These are phyloP conservation scores for Diaporthe caulivora DNA, from an alignment of 2,329 filamentous ascomycete genomes.

Conservation along the genomic window DNA sequence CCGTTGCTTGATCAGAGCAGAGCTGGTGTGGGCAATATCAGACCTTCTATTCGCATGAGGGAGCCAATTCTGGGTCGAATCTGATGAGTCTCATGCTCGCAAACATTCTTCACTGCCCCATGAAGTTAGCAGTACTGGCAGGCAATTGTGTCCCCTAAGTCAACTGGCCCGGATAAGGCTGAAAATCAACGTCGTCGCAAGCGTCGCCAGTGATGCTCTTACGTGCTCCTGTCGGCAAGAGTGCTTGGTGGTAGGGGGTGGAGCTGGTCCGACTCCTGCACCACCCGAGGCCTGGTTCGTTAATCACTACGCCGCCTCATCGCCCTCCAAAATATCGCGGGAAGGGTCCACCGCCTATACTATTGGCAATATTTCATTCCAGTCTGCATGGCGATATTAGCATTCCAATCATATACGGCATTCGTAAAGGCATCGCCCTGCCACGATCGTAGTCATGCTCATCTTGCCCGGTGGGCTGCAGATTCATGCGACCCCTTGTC, in stretches of 20 bases:
- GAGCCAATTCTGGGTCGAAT: neutral
- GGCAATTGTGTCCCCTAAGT: neutral
- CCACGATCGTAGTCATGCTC: conserved; percentile 33
- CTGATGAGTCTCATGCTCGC: neutral
- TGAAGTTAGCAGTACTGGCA: neutral
- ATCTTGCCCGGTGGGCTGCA: conserved; percentile 38
- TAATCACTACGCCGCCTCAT: conserved; percentile 8
- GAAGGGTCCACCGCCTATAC: conserved; percentile 13
- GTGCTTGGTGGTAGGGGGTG: neutral
- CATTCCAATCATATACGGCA: conserved; percentile 11
- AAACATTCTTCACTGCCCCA: neutral
- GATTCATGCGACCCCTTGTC: conserved; percentile 40
- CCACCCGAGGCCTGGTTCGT: conserved; percentile 16
- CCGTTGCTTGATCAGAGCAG: conserved; percentile 7
- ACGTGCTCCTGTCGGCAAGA: neutral
- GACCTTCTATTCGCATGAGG: conserved; percentile 14
- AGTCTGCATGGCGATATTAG: conserved; percentile 17
- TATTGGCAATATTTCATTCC: conserved; percentile 38
- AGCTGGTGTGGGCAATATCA: neutral
- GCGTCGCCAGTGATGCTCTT: neutral
- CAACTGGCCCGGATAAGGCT: neutral
- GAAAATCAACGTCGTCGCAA: neutral
- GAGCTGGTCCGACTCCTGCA: neutral
- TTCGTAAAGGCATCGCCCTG: conserved; percentile 16
- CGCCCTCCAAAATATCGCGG: conserved; percentile 6